phyloP scores from a whole-genome alignment of 2,329 filamentous ascomycete genomes.

The Periconia macrospinosa region DNA sequence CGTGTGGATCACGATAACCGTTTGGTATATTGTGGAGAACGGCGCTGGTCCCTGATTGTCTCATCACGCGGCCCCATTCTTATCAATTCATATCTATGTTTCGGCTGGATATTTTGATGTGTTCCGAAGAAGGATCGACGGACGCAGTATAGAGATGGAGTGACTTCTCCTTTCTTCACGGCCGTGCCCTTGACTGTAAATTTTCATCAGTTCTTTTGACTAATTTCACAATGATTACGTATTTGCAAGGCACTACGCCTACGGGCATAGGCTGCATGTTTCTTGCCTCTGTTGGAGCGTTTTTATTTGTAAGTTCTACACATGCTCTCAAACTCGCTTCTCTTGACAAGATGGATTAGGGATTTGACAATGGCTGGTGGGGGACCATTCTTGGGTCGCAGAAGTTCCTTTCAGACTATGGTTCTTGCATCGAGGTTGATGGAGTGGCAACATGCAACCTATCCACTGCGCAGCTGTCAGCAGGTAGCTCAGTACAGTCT shows the following conservation, averaged over 20 bases:
- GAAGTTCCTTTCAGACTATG: constrained; percentile 10
- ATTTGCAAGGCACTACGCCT: not conserved
- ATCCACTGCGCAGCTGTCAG: constrained; percentile 9
- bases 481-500: constrained; percentile 10
- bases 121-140: not conserved
- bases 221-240: not conserved
- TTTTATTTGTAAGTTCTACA: constrained; percentile 6
- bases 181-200: too few species aligned
- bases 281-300: constrained; percentile 10
- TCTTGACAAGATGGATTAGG: not conserved
- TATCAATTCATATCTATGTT: not conserved
- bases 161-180: too few species aligned
- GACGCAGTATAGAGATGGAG: too few species aligned
- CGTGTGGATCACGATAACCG: not conserved
- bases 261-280: constrained; percentile 6
- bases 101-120: not conserved
- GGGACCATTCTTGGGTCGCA: constrained; percentile 13
- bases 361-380: constrained; percentile 15
- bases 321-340: not conserved
- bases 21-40: not conserved
- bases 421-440: constrained; percentile 6
- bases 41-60: too few species aligned
- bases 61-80: not conserved
- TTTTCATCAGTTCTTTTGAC: not conserved
- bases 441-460: constrained; percentile 9